phyloP scores from a whole-genome alignment of 805 yeast genomes.

The Ogataea philodendri region DNA sequence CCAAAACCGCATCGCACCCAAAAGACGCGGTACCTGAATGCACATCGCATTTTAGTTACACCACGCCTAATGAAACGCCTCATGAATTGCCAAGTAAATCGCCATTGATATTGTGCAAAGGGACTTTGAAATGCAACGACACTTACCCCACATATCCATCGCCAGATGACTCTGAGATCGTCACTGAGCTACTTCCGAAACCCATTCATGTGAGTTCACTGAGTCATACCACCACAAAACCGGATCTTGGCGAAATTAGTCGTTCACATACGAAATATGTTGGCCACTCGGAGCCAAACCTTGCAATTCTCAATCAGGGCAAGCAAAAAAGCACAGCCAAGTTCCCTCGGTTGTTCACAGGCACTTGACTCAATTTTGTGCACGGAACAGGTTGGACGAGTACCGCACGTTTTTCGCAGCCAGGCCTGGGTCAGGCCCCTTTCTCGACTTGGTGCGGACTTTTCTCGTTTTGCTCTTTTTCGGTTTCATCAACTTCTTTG shows the following conservation, averaged over 20 bases:
- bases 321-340: background rate
- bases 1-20: too few relatives aligned
- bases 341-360: background rate
- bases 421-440: slow-evolving; percentile 1
- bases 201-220: slow-evolving; percentile 14
- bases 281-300: slow-evolving; percentile 14
- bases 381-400: slow-evolving; percentile 21
- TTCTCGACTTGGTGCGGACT: slow-evolving; percentile 7
- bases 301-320: slow-evolving; percentile 1
- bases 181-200: slow-evolving; percentile 17
- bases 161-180: slow-evolving; percentile 15
- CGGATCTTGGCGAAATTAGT: slow-evolving; percentile 4
- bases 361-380: too few relatives aligned
- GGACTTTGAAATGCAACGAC: background rate
- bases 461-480: slow-evolving; percentile 10
- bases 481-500: slow-evolving; percentile 5
- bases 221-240: slow-evolving; percentile 3
- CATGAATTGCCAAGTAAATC: too few relatives aligned
- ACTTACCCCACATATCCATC: slow-evolving; percentile 11
- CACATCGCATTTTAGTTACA: too few relatives aligned
- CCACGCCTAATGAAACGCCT: slow-evolving; percentile 8
- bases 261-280: slow-evolving; percentile 9
- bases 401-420: slow-evolving; percentile 17
- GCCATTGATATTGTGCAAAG: too few relatives aligned
- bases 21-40: too few relatives aligned